Percentiles rank a stretch among this genome's conserved stretches.
Evolutionary conservation across 345 rosid genomes (phyloP).

Genomic region (Rhodomyrtus tomentosa): DNA sequence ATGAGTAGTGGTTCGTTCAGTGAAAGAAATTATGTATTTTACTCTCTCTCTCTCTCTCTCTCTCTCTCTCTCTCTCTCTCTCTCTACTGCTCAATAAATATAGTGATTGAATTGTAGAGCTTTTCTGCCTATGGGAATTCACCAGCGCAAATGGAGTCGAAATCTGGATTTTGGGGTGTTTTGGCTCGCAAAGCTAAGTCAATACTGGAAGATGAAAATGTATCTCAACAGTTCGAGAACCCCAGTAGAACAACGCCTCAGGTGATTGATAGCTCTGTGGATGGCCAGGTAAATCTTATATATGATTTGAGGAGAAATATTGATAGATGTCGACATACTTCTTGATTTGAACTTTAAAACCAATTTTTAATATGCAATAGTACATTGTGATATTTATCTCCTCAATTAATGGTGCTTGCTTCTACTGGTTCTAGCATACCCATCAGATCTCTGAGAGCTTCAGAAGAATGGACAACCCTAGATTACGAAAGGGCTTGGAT

Average conservation of each 20-base stretch:
- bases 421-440: slow-evolving; percentile 13
- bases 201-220: slow-evolving; percentile 65
- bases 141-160: slow-evolving; percentile 21
- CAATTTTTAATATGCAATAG: not conserved
- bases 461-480: slow-evolving; percentile 56
- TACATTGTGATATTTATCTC: not conserved
- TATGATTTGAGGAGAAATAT: not conserved
- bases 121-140: slow-evolving; percentile 56
- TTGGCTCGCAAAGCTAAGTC: slow-evolving; percentile 83
- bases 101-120: slow-evolving; percentile 21
- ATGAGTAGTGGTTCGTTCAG: not conserved
- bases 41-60: not conserved
- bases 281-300: slow-evolving; percentile 25
- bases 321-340: not conserved
- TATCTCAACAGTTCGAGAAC: slow-evolving; percentile 13
- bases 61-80: not conserved
- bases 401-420: not conserved
- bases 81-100: not conserved
- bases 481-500: slow-evolving; percentile 61
- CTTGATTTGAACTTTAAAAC: not conserved
- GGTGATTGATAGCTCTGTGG: slow-evolving; percentile 24
- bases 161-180: slow-evolving; percentile 70
- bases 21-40: not conserved
- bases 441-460: slow-evolving; percentile 23
- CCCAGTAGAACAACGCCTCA: slow-evolving; percentile 19